These are phyloP conservation scores for Myxozyma sirexii DNA, from an alignment of 805 yeast genomes.

Conservation along the genomic window DNA sequence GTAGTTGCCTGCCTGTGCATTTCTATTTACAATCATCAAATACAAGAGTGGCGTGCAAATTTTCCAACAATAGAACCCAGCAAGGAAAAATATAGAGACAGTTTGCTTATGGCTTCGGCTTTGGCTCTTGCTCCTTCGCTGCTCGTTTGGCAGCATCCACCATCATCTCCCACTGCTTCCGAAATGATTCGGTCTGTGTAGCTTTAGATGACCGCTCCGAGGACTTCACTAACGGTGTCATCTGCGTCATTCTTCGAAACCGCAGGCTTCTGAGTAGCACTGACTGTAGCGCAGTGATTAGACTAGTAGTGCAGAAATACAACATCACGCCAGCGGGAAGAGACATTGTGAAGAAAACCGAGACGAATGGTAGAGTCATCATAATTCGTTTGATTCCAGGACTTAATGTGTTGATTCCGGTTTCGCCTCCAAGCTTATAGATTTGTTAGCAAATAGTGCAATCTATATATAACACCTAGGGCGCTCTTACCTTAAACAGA, in stretches of 20 bases:
- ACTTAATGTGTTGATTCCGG: conserved; percentile 71
- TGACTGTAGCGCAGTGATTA: conserved; percentile 74
- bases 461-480: too few species aligned
- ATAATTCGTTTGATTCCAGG: conserved; percentile 70
- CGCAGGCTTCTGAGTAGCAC: conserved; percentile 58
- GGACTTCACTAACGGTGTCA: conserved; percentile 65
- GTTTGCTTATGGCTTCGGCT: neutral
- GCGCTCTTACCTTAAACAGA: neutral
- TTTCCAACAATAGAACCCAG: too few species aligned
- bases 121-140: conserved; percentile 14
- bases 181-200: neutral
- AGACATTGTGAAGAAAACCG: conserved; percentile 86
- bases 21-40: too few species aligned
- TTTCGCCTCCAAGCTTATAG: conserved; percentile 89
- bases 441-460: conserved; percentile 39
- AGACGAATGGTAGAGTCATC: conserved; percentile 73
- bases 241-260: conserved; percentile 59
- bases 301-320: conserved; percentile 81
- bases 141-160: conserved; percentile 25
- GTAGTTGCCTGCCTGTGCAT: too few species aligned
- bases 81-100: neutral
- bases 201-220: too few species aligned
- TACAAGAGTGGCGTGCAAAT: too few species aligned
- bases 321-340: conserved; percentile 83
- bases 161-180: conserved; percentile 19